These are phyloP conservation scores for Aspergillus fischeri DNA, from an alignment of 2,329 filamentous ascomycete species.

Conservation along the genomic window DNA sequence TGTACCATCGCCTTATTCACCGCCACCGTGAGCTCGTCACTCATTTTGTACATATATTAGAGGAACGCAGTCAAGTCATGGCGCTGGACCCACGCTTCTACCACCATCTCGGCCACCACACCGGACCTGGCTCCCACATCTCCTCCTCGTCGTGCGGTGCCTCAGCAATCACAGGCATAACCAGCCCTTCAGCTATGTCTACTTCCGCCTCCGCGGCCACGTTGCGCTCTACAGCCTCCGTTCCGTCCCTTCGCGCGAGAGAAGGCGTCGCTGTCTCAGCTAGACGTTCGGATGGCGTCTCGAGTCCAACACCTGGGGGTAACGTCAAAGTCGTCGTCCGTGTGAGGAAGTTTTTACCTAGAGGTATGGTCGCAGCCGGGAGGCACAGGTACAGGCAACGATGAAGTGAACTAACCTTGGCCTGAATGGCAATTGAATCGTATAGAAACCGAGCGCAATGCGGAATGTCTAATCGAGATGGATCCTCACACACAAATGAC, in stretches of 20 bases:
- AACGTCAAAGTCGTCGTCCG: slow-evolving; percentile 81
- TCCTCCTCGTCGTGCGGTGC: slow-evolving; percentile 31
- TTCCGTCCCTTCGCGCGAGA: slow-evolving; percentile 69
- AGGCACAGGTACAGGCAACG: background rate
- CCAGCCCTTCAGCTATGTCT: slow-evolving; percentile 33
- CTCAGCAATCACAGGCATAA: slow-evolving; percentile 33
- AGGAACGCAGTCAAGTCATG: slow-evolving; percentile 35
- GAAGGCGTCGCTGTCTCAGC: slow-evolving; percentile 59
- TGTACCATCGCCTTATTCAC: slow-evolving; percentile 37
- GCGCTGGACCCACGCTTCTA: slow-evolving; percentile 40
- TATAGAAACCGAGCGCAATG: slow-evolving; percentile 73
- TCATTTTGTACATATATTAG: slow-evolving; percentile 39
- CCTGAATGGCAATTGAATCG: background rate
- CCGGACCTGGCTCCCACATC: slow-evolving; percentile 31
- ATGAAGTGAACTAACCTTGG: background rate
- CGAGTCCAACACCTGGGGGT: slow-evolving; percentile 57
- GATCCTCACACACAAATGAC: slow-evolving; percentile 82
- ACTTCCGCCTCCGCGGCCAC: slow-evolving; percentile 34
- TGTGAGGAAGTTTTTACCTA: slow-evolving; percentile 71
- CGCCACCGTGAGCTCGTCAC: slow-evolving; percentile 39
- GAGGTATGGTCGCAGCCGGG: slow-evolving; percentile 53
- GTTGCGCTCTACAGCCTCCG: slow-evolving; percentile 65
- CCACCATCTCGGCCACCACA: slow-evolving; percentile 26
- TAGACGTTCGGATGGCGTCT: slow-evolving; percentile 42
- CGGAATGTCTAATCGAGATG: slow-evolving; percentile 87